These are phyloP conservation scores for Saturnispora saitoi DNA, from an alignment of 805 yeast genomes.

Conservation along the genomic window DNA sequence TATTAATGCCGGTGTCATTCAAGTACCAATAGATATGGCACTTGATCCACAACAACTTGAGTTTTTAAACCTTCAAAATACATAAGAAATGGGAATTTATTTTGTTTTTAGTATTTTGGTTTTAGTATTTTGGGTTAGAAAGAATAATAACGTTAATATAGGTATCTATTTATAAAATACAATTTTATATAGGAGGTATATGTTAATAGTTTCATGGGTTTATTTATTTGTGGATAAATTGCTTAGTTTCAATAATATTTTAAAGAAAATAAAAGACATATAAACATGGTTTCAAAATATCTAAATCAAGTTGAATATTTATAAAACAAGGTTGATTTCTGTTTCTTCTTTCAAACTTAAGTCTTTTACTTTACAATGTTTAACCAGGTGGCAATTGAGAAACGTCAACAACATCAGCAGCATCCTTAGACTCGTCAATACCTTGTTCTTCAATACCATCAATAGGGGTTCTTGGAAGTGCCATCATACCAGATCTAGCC, in stretches of 20 bases:
- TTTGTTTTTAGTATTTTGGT: neutral
- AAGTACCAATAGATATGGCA: neutral
- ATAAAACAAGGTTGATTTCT: neutral
- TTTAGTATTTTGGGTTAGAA: neutral
- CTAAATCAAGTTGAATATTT: neutral
- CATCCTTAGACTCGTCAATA: slow-evolving; percentile 41
- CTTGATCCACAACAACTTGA: neutral
- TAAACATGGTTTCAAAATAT: neutral
- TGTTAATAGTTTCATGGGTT: neutral
- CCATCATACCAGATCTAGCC: slow-evolving; percentile 98
- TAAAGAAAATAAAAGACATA: neutral
- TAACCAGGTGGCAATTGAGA: slow-evolving; percentile 94
- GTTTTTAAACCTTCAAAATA: neutral
- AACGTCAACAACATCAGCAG: slow-evolving; percentile 71
- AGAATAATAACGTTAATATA: neutral
- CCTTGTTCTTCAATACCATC: slow-evolving; percentile 43
- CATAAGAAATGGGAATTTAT: neutral
- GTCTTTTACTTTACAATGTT: neutral
- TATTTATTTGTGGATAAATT: neutral
- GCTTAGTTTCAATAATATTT: no score
- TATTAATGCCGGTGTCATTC: neutral
- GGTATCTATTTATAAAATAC: no score
- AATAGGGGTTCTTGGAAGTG: slow-evolving; percentile 90
- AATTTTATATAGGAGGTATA: neutral
- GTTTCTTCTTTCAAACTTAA: slow-evolving; percentile 15